Evolutionary conservation across 1,284 basidiomycete species (phyloP), one percentile per base, ranked within the genome.

Genomic region (Lignosus rhinocerotis): DNA sequence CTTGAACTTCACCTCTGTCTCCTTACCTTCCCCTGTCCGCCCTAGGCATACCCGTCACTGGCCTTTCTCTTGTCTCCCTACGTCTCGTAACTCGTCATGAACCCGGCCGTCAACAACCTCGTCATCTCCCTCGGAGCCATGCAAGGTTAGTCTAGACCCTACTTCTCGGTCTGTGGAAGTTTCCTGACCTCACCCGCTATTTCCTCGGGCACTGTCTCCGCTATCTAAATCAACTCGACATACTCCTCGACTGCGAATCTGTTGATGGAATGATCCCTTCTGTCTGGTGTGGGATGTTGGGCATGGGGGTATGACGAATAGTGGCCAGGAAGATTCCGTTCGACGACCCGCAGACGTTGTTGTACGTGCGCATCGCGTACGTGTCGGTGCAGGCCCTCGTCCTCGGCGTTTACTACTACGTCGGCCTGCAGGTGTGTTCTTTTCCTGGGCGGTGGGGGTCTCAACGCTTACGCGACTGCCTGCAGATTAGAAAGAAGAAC

Each of bases 291-390:
- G 36, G 6, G 36, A 39, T 39, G 9, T 14, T 43, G 12, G 32
- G 19, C 31, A 19, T 21, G 31, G 16, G 33, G 33, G 17, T 14
- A 16, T 47, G 55, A n/a, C 38, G 41, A 30, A 6, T 64, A 92
- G 92, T 97, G 73, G 94, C 94, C 64, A 86, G 92, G 68, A 91
- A 87, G 76, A 90, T 98, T 66, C 90, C 93, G 14, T 95, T 98
- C 68, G 93, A 97, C 48, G 88, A 98, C 74, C 93, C 94, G 10
- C 78, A 89, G 60, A 82, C 91, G 51, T 83, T 98, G 68, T 78
- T 80, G 69, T 93, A 93, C 71, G 92, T 95, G 55, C 90, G 96
- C 51, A 79, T 91, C 45, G 93, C 84, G 39, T 98, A 98, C 72
- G 84, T 94, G 56, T 73, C 80, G 33, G 84, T 87, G 16, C 95